These are phyloP conservation scores for Lipomyces yamadae DNA, from an alignment of 805 yeast species.

Conservation along the genomic window DNA sequence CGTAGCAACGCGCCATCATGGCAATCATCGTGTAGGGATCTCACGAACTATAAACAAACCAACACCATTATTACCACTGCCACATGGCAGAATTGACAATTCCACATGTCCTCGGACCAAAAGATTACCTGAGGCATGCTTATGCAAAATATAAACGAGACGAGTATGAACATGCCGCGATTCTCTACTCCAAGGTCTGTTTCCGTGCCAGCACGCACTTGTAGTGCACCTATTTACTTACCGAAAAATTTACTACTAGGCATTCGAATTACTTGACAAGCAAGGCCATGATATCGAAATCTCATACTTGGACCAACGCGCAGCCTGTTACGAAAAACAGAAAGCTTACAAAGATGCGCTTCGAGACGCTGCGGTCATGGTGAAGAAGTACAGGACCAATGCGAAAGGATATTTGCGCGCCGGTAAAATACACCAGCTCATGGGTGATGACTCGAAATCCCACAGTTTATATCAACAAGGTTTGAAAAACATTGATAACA, in stretches of 20 bases:
- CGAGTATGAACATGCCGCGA: slow-evolving; percentile 11
- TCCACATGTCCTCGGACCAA: background rate
- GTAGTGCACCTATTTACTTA: background rate
- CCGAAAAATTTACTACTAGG: slow-evolving; percentile 10
- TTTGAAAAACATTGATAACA: slow-evolving; percentile 7
- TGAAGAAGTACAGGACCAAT: slow-evolving; percentile 7
- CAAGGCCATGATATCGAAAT: background rate
- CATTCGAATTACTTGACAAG: slow-evolving; percentile 3
- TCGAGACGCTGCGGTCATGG: slow-evolving; percentile 14
- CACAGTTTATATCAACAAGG: slow-evolving; percentile 12
- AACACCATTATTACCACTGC: background rate
- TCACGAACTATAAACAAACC: no score
- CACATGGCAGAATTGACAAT: background rate
- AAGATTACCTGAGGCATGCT: background rate
- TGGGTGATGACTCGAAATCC: slow-evolving; percentile 14
- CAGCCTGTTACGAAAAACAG: slow-evolving; percentile 20
- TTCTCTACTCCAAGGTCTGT: slow-evolving; percentile 22
- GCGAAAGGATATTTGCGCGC: slow-evolving; percentile 28
- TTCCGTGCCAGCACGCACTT: background rate
- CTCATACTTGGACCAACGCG: slow-evolving; percentile 19
- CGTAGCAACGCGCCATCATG: no score
- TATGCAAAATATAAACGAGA: slow-evolving; percentile 1
- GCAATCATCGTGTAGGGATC: no score
- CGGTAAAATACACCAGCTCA: slow-evolving; percentile 16
- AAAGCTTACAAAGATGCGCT: slow-evolving; percentile 15